Evolutionary conservation across 768 basidiomycete genomes (phyloP).

Genomic region (Hygrophorus pudorinus): DNA sequence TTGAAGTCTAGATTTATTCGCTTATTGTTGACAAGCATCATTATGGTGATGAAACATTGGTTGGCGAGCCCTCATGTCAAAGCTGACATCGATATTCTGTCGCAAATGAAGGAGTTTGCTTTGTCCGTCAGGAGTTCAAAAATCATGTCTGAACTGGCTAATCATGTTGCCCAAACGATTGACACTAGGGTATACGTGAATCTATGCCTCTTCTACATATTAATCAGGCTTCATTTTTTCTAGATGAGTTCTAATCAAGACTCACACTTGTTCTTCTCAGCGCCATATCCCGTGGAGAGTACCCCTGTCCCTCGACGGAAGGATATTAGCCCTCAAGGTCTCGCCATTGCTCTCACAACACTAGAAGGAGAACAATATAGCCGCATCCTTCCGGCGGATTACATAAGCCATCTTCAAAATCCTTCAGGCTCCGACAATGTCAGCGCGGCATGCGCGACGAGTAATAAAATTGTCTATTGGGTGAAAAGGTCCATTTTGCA

Average conservation of each 20-base stretch:
- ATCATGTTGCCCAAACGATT: slow-evolving; percentile 21
- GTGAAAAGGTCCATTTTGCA: slow-evolving; percentile 31
- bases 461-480: slow-evolving; percentile 31
- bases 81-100: slow-evolving; percentile 21
- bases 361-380: slow-evolving; percentile 33
- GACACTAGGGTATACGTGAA: slow-evolving; percentile 18
- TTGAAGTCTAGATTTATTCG: neutral
- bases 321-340: slow-evolving; percentile 27
- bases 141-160: slow-evolving; percentile 23
- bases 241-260: neutral
- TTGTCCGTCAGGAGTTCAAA: slow-evolving; percentile 19
- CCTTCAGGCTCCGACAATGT: slow-evolving; percentile 22
- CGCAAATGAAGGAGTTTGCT: slow-evolving; percentile 27
- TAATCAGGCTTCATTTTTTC: neutral
- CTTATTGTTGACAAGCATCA: slow-evolving; percentile 18
- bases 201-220: neutral
- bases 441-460: slow-evolving; percentile 22
- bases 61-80: slow-evolving; percentile 20
- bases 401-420: slow-evolving; percentile 27
- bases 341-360: slow-evolving; percentile 33
- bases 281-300: neutral
- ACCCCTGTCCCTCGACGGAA: slow-evolving; percentile 20
- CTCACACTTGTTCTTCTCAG: neutral
- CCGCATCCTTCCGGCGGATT: slow-evolving; percentile 30
- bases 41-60: slow-evolving; percentile 29